A percentile compares a stretch with the other conserved stretches of the same genome.
These are phyloP conservation scores for Blastomyces percursus DNA, from an alignment of 2,329 filamentous ascomycete genomes.

Conservation along the genomic window DNA sequence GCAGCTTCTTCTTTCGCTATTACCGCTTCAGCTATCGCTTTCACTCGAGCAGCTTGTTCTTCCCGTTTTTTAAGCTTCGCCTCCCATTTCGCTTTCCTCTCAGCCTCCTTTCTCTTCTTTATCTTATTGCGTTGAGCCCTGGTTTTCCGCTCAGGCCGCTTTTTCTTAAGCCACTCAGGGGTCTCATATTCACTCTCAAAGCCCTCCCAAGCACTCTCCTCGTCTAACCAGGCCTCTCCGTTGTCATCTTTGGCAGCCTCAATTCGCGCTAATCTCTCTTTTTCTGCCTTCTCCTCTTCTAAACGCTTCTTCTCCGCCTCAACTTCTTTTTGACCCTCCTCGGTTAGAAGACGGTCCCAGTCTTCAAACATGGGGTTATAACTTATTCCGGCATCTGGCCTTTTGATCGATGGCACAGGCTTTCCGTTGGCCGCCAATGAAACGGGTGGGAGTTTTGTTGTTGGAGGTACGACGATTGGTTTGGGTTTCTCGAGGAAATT, in stretches of 20 bases:
- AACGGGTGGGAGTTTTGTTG: conserved; percentile 64
- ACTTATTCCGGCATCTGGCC: conserved; percentile 70
- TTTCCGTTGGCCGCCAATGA: conserved; percentile 78
- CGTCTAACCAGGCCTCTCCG: conserved; percentile 64
- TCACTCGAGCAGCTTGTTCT: conserved; percentile 59
- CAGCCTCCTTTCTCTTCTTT: conserved; percentile 78
- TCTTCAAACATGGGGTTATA: conserved; percentile 88
- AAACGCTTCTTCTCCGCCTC: conserved; percentile 67
- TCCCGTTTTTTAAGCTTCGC: conserved; percentile 61
- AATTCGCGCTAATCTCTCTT: conserved; percentile 55
- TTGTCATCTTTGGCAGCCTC: conserved; percentile 66
- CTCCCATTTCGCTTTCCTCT: conserved; percentile 64
- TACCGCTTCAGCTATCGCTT: conserved; percentile 50
- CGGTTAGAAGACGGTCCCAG: conserved; percentile 64
- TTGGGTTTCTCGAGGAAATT: conserved; percentile 58
- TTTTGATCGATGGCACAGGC: conserved; percentile 62
- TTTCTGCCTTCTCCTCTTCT: conserved; percentile 54
- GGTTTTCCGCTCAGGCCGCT: conserved; percentile 75
- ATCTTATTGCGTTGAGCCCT: conserved; percentile 76
- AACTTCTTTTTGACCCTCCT: conserved; percentile 68
- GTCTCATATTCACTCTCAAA: conserved; percentile 68
- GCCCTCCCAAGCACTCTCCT: conserved; percentile 86
- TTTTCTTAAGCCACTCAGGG: conserved; percentile 53
- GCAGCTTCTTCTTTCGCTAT: conserved; percentile 41
- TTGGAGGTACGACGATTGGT: conserved; percentile 59